These are phyloP conservation scores for Fragilaria radians DNA, from an alignment of 108 stramenopile genomes.

Conservation along the genomic window DNA sequence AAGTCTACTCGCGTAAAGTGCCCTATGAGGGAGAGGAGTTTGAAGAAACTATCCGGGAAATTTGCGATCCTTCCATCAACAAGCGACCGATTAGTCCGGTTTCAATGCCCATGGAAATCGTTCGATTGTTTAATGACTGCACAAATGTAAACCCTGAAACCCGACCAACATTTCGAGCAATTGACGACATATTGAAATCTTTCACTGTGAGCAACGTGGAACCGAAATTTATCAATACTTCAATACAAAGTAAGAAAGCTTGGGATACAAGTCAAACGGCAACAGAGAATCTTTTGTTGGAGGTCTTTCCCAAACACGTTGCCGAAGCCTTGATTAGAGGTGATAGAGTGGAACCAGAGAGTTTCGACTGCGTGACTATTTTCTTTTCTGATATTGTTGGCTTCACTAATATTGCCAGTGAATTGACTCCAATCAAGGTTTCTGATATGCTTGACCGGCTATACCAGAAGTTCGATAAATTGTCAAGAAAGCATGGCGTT, in stretches of 20 bases:
- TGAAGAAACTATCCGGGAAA: slow-evolving; percentile 18
- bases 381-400: slow-evolving; percentile 70
- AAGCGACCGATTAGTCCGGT: slow-evolving; percentile 41
- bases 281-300: slow-evolving; percentile 6
- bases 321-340: slow-evolving; percentile 39
- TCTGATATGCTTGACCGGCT: slow-evolving; percentile 60
- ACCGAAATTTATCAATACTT: slow-evolving; percentile 16
- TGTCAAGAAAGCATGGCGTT: slow-evolving; percentile 38
- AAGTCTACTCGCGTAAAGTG: slow-evolving; percentile 39
- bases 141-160: slow-evolving; percentile 21
- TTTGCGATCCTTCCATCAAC: slow-evolving; percentile 31
- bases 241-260: slow-evolving; percentile 3
- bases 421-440: slow-evolving; percentile 42
- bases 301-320: slow-evolving; percentile 49
- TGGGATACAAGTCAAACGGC: background rate
- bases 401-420: slow-evolving; percentile 50
- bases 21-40: slow-evolving; percentile 52
- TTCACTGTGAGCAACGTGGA: slow-evolving; percentile 10
- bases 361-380: slow-evolving; percentile 41
- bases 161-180: slow-evolving; percentile 11
- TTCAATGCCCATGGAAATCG: slow-evolving; percentile 18
- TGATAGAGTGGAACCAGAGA: slow-evolving; percentile 45
- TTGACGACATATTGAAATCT: slow-evolving; percentile 2
- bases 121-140: slow-evolving; percentile 30
- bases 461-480: slow-evolving; percentile 54